A percentile compares a stretch with the other conserved stretches of the same genome.
Evolutionary conservation across 1,284 basidiomycete genomes (phyloP).

Genomic region (Puccinia hordei): DNA sequence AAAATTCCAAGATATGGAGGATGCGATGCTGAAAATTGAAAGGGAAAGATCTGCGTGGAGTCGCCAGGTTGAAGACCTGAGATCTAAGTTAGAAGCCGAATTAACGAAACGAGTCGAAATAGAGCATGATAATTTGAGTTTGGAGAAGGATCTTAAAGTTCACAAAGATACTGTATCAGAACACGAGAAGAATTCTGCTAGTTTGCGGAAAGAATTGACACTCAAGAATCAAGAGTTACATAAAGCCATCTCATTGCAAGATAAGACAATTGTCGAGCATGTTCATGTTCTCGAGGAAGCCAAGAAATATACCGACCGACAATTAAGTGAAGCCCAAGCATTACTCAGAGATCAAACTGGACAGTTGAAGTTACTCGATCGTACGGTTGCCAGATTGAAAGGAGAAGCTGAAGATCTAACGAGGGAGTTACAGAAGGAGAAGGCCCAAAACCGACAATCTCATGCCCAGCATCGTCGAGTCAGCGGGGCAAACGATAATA

Average conservation of each 20-base stretch:
- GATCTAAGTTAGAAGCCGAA: constrained; percentile 62
- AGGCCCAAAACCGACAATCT: constrained; percentile 65
- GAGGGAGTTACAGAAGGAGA: constrained; percentile 74
- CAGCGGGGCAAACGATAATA: constrained; percentile 45
- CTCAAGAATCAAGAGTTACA: constrained; percentile 53
- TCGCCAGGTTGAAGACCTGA: constrained; percentile 70
- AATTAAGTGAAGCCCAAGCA: constrained; percentile 76
- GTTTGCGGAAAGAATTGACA: constrained; percentile 54
- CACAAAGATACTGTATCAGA: constrained; percentile 75
- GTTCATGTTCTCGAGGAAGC: constrained; percentile 97
- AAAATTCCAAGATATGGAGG: constrained; percentile 82
- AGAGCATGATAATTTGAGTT: constrained; percentile 34
- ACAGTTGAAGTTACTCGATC: constrained; percentile 81
- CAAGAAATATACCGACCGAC: constrained; percentile 90
- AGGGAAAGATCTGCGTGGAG: constrained; percentile 75
- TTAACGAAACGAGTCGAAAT: constrained; percentile 55
- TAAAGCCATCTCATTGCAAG: constrained; percentile 68
- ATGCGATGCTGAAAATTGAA: constrained; percentile 78
- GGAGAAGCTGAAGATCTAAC: constrained; percentile 82
- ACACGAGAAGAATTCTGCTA: constrained; percentile 59
- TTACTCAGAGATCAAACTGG: constrained; percentile 73
- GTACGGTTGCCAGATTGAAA: constrained; percentile 73
- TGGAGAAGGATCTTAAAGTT: constrained; percentile 66
- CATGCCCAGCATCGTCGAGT: constrained; percentile 39
- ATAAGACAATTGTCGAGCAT: constrained; percentile 98